Conservation (phyloP, 2,329 filamentous ascomycete species). For the Botrytis squamosa region DNA sequence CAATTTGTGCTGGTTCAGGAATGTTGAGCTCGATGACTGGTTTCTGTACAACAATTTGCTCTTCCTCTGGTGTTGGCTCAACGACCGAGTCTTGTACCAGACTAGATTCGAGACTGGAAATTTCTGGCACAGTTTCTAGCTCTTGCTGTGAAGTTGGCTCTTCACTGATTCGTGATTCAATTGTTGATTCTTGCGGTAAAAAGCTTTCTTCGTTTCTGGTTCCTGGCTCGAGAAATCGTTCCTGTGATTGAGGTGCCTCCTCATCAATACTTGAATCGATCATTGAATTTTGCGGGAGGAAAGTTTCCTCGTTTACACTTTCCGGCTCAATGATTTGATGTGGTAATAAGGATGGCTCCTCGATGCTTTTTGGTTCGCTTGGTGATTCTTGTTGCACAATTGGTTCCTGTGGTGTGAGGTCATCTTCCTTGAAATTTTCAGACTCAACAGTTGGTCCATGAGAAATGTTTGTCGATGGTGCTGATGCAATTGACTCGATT, state of each 20-base stretch:
- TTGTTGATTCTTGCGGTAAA: slow-evolving; percentile 4
- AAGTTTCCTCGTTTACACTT: not conserved
- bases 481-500: not conserved
- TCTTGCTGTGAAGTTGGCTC: not conserved
- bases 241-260: not conserved
- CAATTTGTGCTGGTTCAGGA: slow-evolving; percentile 6
- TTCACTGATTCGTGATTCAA: not conserved
- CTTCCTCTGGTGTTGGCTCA: not conserved
- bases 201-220: not conserved
- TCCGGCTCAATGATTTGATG: not conserved
- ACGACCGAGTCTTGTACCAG: not conserved
- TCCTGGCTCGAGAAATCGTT: not conserved
- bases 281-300: not conserved
- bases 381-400: not conserved
- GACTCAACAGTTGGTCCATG: slow-evolving; percentile 1
- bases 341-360: not conserved
- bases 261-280: not conserved
- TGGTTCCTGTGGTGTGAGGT: not conserved
- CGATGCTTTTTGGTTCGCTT: not conserved
- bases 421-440: not conserved
- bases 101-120: not conserved
- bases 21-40: not conserved
- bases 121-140: not conserved
- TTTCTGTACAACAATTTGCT: not conserved
- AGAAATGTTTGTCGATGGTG: not conserved